Percentiles rank a stretch among this genome's conserved stretches.
These are phyloP conservation scores for Saturnispora quitensis DNA, from an alignment of 805 yeast genomes.

Conservation along the genomic window DNA sequence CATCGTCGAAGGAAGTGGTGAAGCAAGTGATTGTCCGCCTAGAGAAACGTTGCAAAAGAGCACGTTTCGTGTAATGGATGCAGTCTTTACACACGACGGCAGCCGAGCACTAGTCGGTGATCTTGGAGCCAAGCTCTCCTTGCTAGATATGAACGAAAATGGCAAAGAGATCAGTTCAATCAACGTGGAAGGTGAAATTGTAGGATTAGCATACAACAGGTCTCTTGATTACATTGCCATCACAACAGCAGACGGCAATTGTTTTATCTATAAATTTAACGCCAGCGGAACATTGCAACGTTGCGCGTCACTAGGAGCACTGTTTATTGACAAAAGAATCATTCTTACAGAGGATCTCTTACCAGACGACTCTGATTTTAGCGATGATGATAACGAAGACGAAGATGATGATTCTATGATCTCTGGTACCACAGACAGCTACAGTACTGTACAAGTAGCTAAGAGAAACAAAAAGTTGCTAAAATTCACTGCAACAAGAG, in stretches of 20 bases:
- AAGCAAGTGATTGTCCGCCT: background rate
- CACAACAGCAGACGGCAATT: constrained; percentile 50
- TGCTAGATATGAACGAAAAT: constrained; percentile 36
- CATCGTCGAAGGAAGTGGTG: constrained; percentile 1
- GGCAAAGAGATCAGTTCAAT: constrained; percentile 25
- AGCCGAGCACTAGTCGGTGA: constrained; percentile 54
- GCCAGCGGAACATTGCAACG: constrained; percentile 44
- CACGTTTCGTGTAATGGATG: constrained; percentile 34
- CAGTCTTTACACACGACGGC: constrained; percentile 52
- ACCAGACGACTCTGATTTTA: constrained; percentile 30
- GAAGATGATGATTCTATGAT: constrained; percentile 25
- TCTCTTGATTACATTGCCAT: constrained; percentile 49
- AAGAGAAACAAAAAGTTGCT: constrained; percentile 30
- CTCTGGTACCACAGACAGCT: constrained; percentile 14
- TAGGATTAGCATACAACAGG: constrained; percentile 46
- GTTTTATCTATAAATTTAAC: constrained; percentile 45
- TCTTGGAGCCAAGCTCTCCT: constrained; percentile 48
- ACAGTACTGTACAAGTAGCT: constrained; percentile 11
- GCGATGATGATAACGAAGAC: constrained; percentile 28
- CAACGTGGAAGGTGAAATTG: constrained; percentile 44
- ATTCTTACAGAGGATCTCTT: constrained; percentile 12
- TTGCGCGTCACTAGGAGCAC: constrained; percentile 34
- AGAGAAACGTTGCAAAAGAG: constrained; percentile 10
- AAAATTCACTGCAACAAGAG: constrained; percentile 33
- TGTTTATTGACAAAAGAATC: constrained; percentile 30